These are phyloP conservation scores for Chlorophyllum brunneum DNA, from an alignment of 768 basidiomycete species.

Conservation along the genomic window DNA sequence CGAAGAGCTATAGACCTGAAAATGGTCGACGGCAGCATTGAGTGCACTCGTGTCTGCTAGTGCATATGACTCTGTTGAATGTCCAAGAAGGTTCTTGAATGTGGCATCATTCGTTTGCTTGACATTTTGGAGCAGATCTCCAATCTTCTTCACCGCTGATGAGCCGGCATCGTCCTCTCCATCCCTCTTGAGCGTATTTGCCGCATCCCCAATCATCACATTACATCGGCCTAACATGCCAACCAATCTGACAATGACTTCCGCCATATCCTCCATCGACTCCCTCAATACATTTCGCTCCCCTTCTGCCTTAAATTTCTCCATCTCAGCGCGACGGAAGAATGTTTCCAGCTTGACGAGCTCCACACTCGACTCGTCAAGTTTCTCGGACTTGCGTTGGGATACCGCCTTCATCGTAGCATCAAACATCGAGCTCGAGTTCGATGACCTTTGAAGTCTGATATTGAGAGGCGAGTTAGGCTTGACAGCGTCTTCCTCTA, in stretches of 20 bases:
- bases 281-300: conserved; percentile 61
- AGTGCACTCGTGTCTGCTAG: conserved; percentile 30
- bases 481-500: conserved; percentile 67
- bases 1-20: conserved; percentile 46
- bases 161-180: conserved; percentile 29
- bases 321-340: conserved; percentile 67
- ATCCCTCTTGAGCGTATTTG: conserved; percentile 32
- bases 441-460: conserved; percentile 64
- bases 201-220: conserved; percentile 60
- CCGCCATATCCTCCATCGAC: conserved; percentile 61
- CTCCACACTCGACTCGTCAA: conserved; percentile 68
- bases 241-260: conserved; percentile 64
- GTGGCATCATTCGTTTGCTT: conserved; percentile 67
- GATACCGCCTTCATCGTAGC: conserved; percentile 81
- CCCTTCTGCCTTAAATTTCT: conserved; percentile 59
- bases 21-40: conserved; percentile 38
- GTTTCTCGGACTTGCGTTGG: conserved; percentile 72
- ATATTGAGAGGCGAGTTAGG: conserved; percentile 53
- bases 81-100: conserved; percentile 64
- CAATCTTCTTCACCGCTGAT: conserved; percentile 42
- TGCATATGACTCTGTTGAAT: conserved; percentile 59
- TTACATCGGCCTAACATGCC: conserved; percentile 82
- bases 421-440: conserved; percentile 78
- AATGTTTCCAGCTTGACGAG: conserved; percentile 69
- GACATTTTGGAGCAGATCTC: conserved; percentile 46